Conservation (phyloP, 495 filamentous ascomycete genomes). For the Daldinia decipiens region DNA sequence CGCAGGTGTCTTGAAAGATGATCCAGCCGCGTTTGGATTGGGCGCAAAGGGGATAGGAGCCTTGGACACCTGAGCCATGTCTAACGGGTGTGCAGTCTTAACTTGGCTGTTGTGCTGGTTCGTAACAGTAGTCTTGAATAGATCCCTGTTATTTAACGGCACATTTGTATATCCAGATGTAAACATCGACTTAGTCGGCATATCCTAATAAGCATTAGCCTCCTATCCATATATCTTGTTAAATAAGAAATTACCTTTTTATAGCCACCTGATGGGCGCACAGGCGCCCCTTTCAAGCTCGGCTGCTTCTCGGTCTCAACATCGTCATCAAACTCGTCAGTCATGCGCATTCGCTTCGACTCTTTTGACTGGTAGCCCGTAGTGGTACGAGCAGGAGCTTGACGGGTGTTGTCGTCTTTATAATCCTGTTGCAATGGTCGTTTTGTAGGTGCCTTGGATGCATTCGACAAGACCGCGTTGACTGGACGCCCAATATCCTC, state of each 20-base stretch:
- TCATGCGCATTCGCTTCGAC: conserved; percentile 67
- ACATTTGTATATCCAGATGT: conserved; percentile 69
- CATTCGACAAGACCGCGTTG: conserved; percentile 54
- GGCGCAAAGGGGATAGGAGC: conserved; percentile 91
- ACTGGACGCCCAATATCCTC: conserved; percentile 57
- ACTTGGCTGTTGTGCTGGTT: conserved; percentile 64
- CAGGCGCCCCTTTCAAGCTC: conserved; percentile 79
- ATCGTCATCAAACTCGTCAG: conserved; percentile 64
- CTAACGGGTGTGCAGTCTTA: conserved; percentile 72
- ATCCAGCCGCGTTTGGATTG: conserved; percentile 63
- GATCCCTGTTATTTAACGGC: conserved; percentile 48
- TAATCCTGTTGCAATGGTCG: conserved; percentile 62
- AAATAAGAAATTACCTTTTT: conserved; percentile 68
- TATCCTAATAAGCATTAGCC: conserved; percentile 58
- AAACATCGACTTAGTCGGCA: conserved; percentile 70
- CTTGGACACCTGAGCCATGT: conserved; percentile 84
- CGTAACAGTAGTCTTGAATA: conserved; percentile 62
- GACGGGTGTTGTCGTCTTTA: conserved; percentile 58
- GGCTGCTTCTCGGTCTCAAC: conserved; percentile 54
- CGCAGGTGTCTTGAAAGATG: conserved; percentile 70
- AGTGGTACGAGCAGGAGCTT: conserved; percentile 51
- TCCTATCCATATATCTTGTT: neutral
- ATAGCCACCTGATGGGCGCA: conserved; percentile 80
- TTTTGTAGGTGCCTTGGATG: conserved; percentile 58
- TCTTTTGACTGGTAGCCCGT: conserved; percentile 63